A percentile compares a stretch with the other conserved stretches of the same genome.
Conservation (phyloP, 148 eudicot genomes). For the Cornus kousa region DNA sequence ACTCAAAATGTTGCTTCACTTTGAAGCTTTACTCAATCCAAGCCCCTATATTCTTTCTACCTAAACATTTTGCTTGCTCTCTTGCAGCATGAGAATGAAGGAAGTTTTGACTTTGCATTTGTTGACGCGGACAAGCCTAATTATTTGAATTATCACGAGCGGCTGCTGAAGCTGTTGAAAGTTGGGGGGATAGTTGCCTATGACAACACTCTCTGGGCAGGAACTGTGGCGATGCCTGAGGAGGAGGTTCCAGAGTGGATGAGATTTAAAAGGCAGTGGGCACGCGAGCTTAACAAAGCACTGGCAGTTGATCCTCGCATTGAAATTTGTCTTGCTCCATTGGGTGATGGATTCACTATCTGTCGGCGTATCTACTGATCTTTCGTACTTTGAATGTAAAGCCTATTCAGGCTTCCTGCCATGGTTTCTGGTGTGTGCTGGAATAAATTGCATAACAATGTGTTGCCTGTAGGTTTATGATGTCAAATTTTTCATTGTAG, state of each 20-base stretch:
- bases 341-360: constrained; percentile 55
- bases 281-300: constrained; percentile 33
- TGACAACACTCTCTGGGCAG: constrained; percentile 26
- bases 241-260: constrained; percentile 21
- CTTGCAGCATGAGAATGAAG: constrained; percentile 24
- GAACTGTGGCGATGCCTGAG: constrained; percentile 12
- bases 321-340: constrained; percentile 43
- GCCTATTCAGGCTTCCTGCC: too few species aligned
- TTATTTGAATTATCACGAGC: constrained; percentile 36
- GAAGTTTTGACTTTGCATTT: constrained; percentile 33
- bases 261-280: neutral
- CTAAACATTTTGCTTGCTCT: neutral
- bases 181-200: constrained; percentile 32
- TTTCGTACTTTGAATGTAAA: neutral
- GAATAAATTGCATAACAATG: too few species aligned
- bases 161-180: constrained; percentile 29
- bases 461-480: too few species aligned
- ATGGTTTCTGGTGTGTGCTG: too few species aligned
- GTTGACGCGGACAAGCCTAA: constrained; percentile 48
- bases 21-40: too few species aligned
- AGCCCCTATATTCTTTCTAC: neutral
- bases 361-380: constrained; percentile 39
- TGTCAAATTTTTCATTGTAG: too few species aligned
- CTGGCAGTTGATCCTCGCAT: constrained; percentile 54
- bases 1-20: too few species aligned